Conservation (phyloP, 2,329 filamentous ascomycete species). For the Colletotrichum acutatum region DNA sequence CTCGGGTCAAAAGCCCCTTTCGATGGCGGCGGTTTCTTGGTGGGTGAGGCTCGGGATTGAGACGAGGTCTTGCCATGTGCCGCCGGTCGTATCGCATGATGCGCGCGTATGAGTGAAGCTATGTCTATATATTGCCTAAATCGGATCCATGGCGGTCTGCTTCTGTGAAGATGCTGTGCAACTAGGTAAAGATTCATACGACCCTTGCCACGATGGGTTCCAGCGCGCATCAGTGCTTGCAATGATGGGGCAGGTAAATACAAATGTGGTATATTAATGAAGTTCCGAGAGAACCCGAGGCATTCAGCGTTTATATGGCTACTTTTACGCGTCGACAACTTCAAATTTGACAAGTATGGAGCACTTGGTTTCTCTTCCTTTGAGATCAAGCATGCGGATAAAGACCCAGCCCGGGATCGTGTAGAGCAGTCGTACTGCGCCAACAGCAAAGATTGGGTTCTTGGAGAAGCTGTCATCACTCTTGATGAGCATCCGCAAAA, state of each 20-base stretch:
- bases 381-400: constrained; percentile 72
- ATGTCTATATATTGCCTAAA: too few relatives aligned
- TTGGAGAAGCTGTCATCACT: constrained; percentile 71
- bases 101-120: not conserved
- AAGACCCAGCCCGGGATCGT: constrained; percentile 69
- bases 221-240: not conserved
- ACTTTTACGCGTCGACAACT: constrained; percentile 51
- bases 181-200: not conserved
- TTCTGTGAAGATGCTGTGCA: too few relatives aligned
- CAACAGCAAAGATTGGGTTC: constrained; percentile 72
- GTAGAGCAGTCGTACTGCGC: constrained; percentile 70
- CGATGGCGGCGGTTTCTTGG: constrained; percentile 42
- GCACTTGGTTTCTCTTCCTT: constrained; percentile 72
- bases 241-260: not conserved
- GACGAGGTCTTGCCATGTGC: constrained; percentile 39
- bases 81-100: not conserved
- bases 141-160: too few relatives aligned
- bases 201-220: not conserved
- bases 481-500: constrained; percentile 74
- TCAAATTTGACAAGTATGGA: constrained; percentile 72
- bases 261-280: not conserved
- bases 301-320: not conserved
- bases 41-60: constrained; percentile 39
- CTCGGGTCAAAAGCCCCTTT: not conserved
- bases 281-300: too few relatives aligned